Base-by-base conservation (phyloP, 306 rosid genomes). In the Pterocarpus macrocarpus region DNA sequence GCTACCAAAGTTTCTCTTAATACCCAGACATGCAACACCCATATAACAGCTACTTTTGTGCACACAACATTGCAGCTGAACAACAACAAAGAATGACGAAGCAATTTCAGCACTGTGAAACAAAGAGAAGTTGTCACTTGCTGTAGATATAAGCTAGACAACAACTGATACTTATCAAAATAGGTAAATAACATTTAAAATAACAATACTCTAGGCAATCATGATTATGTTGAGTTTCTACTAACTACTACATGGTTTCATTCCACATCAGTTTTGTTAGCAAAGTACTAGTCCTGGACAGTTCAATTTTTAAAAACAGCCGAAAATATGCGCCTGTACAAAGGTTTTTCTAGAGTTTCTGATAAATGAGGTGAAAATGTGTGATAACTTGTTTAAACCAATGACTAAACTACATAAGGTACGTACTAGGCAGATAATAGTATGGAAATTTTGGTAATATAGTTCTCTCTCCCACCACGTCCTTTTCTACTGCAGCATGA, bases 31-130 rank as follows among this genome's bases (percentile, higher is more conserved):
- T 78, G 80, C 78, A 74, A 58, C 77, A 64, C 83, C 77, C 35
- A 80, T 65, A 69, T 15, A 80, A 78, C 43, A 72, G 75, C 80
- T 50, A 62, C 53, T 80, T 82, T 76, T 45, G 58, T 55, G 67
- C 73, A 57, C 73, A 73, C 64, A 47, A 64, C 11, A 44, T 74
- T 77, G 81, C 73, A 81, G 73, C 47, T 44, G 41, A 44, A 64
- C 69, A 71, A 15, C 49, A 71, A 58, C 33, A 84, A 61, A 62
- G 13, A 79, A 80, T 78, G 80, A 76, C 79, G 82, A 86, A 74
- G 79, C 81, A 86, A 80, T 76, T 70, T 79, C 68, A 68, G 81
- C 88, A 70, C 91, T 81, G 90, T 84, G 69, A 65, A 65, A 81
- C 52, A 50, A 84, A 67, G 58, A 78, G 61, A n/a, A 71, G 76